phyloP scores from a whole-genome alignment of 495 filamentous ascomycete genomes.

The Aspergillus egyptiacus region DNA sequence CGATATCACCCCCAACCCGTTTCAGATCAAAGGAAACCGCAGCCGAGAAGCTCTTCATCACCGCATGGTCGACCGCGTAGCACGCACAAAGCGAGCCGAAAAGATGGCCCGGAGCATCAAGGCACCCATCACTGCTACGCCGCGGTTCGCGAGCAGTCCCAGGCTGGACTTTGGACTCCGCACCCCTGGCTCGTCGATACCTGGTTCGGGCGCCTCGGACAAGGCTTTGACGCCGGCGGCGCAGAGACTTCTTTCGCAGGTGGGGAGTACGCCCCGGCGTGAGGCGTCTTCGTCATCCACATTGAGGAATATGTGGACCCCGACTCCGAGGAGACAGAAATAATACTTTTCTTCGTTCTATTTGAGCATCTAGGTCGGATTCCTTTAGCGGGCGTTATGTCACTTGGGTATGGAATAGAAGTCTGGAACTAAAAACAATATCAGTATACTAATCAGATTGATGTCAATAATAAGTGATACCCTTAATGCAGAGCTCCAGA shows the following conservation, averaged over 20 bases:
- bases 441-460: too few species aligned
- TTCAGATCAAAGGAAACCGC: slow-evolving; percentile 69
- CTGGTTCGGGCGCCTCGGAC: slow-evolving; percentile 8
- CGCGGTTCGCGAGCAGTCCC: slow-evolving; percentile 73
- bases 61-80: slow-evolving; percentile 82
- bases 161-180: slow-evolving; percentile 51
- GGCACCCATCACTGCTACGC: slow-evolving; percentile 55
- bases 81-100: slow-evolving; percentile 61
- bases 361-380: background rate
- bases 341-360: slow-evolving; percentile 1
- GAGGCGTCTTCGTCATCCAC: slow-evolving; percentile 36
- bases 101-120: slow-evolving; percentile 43
- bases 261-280: slow-evolving; percentile 47
- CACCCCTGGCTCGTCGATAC: slow-evolving; percentile 35
- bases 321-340: slow-evolving; percentile 43
- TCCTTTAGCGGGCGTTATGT: background rate
- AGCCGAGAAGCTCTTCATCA: slow-evolving; percentile 80
- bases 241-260: slow-evolving; percentile 64
- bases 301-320: slow-evolving; percentile 51
- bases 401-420: too few species aligned
- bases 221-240: slow-evolving; percentile 64
- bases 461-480: too few species aligned
- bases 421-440: too few species aligned
- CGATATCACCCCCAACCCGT: slow-evolving; percentile 69
- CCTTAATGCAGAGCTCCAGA: too few species aligned